phyloP scores from a whole-genome alignment of 192 early-diverging fungal species.

The Podila minutissima region DNA sequence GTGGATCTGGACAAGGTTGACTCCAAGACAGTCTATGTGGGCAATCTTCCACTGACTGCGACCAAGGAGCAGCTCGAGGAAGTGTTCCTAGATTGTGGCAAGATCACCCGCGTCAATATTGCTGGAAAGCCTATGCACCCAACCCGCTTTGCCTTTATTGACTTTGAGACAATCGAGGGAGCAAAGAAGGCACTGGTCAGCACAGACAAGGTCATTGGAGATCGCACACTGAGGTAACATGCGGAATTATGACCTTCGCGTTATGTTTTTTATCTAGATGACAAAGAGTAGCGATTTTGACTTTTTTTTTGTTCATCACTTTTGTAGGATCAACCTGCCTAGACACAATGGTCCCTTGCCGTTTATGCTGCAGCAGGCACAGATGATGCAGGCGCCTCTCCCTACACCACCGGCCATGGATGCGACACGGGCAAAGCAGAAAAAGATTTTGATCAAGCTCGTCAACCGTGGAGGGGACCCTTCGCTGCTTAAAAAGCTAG shows the following conservation, averaged over 20 bases:
- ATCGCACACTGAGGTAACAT: conserved; percentile 31
- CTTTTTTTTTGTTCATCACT: not conserved
- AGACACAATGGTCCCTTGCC: conserved; percentile 36
- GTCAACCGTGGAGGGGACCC: conserved; percentile 46
- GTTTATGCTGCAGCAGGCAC: conserved; percentile 46
- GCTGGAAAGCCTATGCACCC: conserved; percentile 46
- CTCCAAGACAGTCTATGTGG: conserved; percentile 45
- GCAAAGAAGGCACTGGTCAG: conserved; percentile 43
- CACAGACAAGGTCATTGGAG: conserved; percentile 43
- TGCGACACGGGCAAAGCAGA: conserved; percentile 29
- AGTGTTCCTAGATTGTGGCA: conserved; percentile 40
- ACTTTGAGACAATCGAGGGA: conserved; percentile 43
- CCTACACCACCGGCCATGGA: conserved; percentile 14
- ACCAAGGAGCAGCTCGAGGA: conserved; percentile 48
- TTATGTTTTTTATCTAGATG: not conserved
- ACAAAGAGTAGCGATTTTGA: not conserved
- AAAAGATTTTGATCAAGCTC: conserved; percentile 39
- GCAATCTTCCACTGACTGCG: conserved; percentile 39
- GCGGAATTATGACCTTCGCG: not conserved
- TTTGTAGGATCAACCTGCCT: conserved; percentile 31
- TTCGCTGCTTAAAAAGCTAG: conserved; percentile 35
- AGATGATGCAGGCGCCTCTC: conserved; percentile 36
- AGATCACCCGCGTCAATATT: conserved; percentile 47
- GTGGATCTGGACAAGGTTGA: conserved; percentile 40
- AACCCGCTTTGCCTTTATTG: conserved; percentile 50